Percentiles rank a stretch among this genome's conserved stretches.
These are phyloP conservation scores for Kurtzmaniella quercitrusa DNA, from an alignment of 1,139 yeast genomes.

Conservation along the genomic window DNA sequence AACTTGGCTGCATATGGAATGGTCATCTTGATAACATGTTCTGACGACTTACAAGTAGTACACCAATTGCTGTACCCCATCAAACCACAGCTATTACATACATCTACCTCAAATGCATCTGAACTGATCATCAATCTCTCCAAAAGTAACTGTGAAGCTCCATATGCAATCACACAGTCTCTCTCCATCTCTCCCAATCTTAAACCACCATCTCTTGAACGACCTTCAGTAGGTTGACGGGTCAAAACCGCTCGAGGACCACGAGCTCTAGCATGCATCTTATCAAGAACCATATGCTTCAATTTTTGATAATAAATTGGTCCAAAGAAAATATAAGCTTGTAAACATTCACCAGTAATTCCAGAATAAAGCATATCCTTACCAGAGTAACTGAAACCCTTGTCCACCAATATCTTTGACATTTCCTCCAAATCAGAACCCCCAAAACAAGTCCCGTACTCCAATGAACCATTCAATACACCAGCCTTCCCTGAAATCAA, in stretches of 20 bases:
- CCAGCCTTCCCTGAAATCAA: constrained; percentile 97
- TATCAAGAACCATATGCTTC: constrained; percentile 98
- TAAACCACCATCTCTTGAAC: constrained; percentile 98
- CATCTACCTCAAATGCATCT: constrained; percentile 96
- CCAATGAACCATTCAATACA: constrained; percentile 83
- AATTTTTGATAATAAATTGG: constrained; percentile 96
- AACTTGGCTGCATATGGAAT: constrained; percentile 97
- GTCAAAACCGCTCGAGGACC: constrained; percentile 98
- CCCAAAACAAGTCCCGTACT: constrained; percentile 97
- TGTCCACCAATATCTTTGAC: constrained; percentile 87
- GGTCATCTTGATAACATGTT: constrained; percentile 85
- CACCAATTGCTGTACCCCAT: constrained; percentile 99
- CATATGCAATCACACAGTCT: constrained; percentile 99
- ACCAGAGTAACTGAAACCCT: constrained; percentile 93
- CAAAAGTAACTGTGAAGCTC: constrained; percentile 90
- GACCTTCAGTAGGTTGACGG: constrained; percentile 98
- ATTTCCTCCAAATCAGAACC: constrained; percentile 93
- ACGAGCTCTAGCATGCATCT: constrained; percentile 99
- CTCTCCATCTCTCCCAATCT: constrained; percentile 99
- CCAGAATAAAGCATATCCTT: constrained; percentile 98
- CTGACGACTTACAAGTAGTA: constrained; percentile 87
- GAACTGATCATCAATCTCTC: constrained; percentile 96
- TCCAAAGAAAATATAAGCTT: constrained; percentile 97
- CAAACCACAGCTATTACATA: constrained; percentile 92
- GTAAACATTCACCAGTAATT: constrained; percentile 94